Evolutionary conservation across 352 stramenopile genomes (phyloP), one percentile per base, ranked within the genome.

Genomic region (Nothophytophthora sp.): DNA sequence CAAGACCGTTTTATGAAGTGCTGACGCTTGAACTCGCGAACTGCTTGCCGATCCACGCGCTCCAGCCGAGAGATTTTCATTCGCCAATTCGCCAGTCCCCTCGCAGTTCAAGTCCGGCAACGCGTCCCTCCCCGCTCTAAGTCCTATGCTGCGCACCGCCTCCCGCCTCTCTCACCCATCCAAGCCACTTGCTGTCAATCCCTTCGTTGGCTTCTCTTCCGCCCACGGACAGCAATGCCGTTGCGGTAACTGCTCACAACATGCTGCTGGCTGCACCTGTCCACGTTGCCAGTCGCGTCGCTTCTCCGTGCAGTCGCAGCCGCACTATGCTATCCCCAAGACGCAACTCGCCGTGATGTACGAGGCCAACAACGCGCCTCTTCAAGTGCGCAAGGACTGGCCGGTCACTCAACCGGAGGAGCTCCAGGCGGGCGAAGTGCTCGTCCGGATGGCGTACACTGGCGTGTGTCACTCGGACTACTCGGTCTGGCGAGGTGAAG

Each of bases 401-500:
- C 73, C 69, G 7, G 73, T 84, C 6, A 54, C 61, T 3, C 73
- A 84, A 41, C 67, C 66, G 0, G 28, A 73, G 19, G 66, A 77
- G 22, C 67, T 83, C 40, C 67, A 73, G 43, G 20, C 69, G 0
- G 72, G 72, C 2, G 56, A 84, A 38, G 67, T 84, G 56, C 63
- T 84, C 9, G 63, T 84, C 25, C 73, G 69, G 8, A 54, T 84
- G 8, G 73, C 73, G 1, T 81, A 78, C 60, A 75, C 50, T 1
- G 73, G 73, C 23, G 73, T 84, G 10, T 84, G 73, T 33, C 69
- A 76, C 46, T 78, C 73, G 15, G 73, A 81, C 37, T 44, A 79
- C 37, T 71, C 70, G 20, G 60, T 82, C 1, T 80, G 71, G 71
- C 35, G 62, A 28, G 68, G 72, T 16, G 40, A 63, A 29, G 62